Conservation (phyloP, 2,329 filamentous ascomycete genomes). For the Ilyonectria sp. region DNA sequence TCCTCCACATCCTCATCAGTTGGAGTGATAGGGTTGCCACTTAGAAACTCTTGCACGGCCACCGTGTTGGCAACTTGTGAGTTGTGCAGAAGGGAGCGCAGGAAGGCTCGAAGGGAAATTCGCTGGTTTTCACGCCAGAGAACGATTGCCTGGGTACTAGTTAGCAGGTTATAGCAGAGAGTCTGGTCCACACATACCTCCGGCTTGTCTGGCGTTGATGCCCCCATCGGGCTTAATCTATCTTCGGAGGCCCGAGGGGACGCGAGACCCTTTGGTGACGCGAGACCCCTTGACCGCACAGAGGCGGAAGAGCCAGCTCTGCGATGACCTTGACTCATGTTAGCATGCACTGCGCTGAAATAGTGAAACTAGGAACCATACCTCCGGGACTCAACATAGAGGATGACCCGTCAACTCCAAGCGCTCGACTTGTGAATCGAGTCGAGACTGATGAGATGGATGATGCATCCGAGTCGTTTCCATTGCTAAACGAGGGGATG, state of each 20-base stretch:
- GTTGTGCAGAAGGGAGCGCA: constrained; percentile 89
- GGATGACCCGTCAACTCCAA: constrained; percentile 36
- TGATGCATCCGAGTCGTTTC: constrained; percentile 80
- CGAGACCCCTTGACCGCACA: constrained; percentile 50
- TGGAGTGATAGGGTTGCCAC: constrained; percentile 77
- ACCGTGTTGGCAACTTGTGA: constrained; percentile 86
- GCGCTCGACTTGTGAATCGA: constrained; percentile 63
- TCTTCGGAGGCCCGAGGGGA: constrained; percentile 54
- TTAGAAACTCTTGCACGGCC: constrained; percentile 88
- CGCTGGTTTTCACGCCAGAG: constrained; percentile 91
- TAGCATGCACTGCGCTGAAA: constrained; percentile 11
- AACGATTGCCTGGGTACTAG: constrained; percentile 63
- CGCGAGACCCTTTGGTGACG: constrained; percentile 44
- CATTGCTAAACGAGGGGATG: constrained; percentile 67
- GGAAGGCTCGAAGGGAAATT: constrained; percentile 90
- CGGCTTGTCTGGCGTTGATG: constrained; percentile 42
- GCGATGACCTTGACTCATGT: constrained; percentile 41
- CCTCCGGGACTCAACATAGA: constrained; percentile 51
- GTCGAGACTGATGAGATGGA: constrained; percentile 88
- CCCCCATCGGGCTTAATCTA: constrained; percentile 45
- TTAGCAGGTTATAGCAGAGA: constrained; percentile 42
- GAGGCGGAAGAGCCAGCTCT: constrained; percentile 49
- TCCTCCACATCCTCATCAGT: constrained; percentile 89
- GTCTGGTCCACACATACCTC: constrained; percentile 41
- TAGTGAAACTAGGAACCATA: constrained; percentile 5